Evolutionary conservation across 164 flowering plant genomes (phyloP).

Genomic region (Paratinospora sagittata): DNA sequence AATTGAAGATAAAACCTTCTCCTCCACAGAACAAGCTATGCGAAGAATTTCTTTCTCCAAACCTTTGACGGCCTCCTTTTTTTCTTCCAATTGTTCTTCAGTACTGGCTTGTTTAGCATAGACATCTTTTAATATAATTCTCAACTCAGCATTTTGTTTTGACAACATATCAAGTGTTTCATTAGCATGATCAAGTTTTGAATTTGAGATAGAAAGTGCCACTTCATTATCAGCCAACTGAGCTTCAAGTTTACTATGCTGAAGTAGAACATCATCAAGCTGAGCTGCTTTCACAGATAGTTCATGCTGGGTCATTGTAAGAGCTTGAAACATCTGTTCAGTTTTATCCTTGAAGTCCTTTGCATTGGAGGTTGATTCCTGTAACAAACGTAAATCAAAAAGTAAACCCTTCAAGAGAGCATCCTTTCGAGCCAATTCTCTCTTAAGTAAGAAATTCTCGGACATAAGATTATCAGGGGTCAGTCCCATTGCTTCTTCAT

Average conservation of each 20-base stretch:
- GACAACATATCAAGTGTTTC: constrained; percentile 35
- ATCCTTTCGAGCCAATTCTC: constrained; percentile 54
- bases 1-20: constrained; percentile 28
- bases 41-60: constrained; percentile 65
- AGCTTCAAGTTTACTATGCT: constrained; percentile 39
- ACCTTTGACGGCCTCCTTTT: constrained; percentile 38
- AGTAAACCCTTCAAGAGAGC: constrained; percentile 60
- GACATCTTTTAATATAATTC: constrained; percentile 48
- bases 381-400: constrained; percentile 74
- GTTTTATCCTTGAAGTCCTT: constrained; percentile 60
- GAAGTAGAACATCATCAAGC: constrained; percentile 40
- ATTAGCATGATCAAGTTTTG: constrained; percentile 48
- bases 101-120: constrained; percentile 36
- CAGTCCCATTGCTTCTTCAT: constrained; percentile 20
- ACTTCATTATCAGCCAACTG: constrained; percentile 36
- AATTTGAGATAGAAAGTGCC: constrained; percentile 34
- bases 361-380: constrained; percentile 65
- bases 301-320: constrained; percentile 40
- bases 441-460: constrained; percentile 46
- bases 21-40: constrained; percentile 35
- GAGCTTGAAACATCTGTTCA: constrained; percentile 35
- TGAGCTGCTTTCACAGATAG: constrained; percentile 38
- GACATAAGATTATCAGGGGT: constrained; percentile 19
- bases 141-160: constrained; percentile 51
- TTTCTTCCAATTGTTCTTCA: constrained; percentile 60